Base-by-base conservation (phyloP, 768 basidiomycete species). In the Lactifluus piperatus region DNA sequence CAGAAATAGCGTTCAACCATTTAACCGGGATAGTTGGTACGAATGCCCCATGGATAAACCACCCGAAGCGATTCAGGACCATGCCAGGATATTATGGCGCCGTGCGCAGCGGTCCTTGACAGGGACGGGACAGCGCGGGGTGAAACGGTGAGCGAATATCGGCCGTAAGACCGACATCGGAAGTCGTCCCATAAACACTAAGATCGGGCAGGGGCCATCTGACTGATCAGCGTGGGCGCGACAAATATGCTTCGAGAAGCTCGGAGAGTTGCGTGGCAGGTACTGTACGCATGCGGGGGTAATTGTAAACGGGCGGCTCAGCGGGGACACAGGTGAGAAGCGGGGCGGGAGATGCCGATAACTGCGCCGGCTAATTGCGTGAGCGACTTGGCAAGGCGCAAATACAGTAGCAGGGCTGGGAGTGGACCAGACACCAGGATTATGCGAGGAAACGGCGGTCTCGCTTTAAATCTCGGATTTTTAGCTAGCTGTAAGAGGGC, bases 241-340 rank as follows among this genome's bases (percentile, higher is more conserved):
- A 56, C n/a, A 29, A 56, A 26, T 56, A 55, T 32, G 54, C 54
- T 56, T 56, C 39, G 59, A 56, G 60, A 61, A 56, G 50, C 43
- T 61, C 60, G 54, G 60, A 41, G 54, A 56, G 54, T 56, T 22
- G 60, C 55, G 60, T 52, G 60, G 55, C 50, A 61, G 20, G 43
- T 34, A 27, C n/a, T 41, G 60, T 22, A 51, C 46, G 60, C 55
- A n/a, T n/a, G n/a, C n/a, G n/a, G 60, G 60, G 60, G 60, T 61
- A 61, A 61, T 50, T 52, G 55, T 60, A 43, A 34, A 51, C 16
- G 36, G n/a, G 20, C 39, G 20, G 20, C 18, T 48, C 34, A 58
- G 36, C 44, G 51, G 57, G 51, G 53, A 54, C 18, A n/a, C 41
- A 20, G 51, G 18, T 49, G 37, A 44, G 20, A 60, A 49, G 53